Conservation (phyloP, 306 rosid species). For the Vicia villosa region DNA sequence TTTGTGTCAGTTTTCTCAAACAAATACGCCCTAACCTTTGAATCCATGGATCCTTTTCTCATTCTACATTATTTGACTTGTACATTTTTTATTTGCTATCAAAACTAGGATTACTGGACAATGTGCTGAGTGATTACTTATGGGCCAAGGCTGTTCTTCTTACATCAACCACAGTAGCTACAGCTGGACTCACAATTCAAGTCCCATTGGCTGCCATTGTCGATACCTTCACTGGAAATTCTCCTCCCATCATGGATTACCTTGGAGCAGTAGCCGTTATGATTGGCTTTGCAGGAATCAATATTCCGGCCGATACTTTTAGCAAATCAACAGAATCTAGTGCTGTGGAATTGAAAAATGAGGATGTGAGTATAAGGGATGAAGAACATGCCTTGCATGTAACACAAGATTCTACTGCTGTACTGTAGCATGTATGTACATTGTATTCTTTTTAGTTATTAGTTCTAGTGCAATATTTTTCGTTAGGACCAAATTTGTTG, state of each 20-base stretch:
- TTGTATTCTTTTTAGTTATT: constrained; percentile 3
- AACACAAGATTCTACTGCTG: constrained; percentile 35
- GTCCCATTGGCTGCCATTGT: constrained; percentile 93
- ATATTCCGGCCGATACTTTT: constrained; percentile 64
- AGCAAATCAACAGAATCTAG: constrained; percentile 45
- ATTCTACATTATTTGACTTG: not conserved
- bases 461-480: constrained; percentile 6
- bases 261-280: constrained; percentile 82
- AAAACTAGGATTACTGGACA: constrained; percentile 78
- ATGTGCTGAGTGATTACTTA: constrained; percentile 90
- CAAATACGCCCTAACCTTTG: not conserved
- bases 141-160: constrained; percentile 99
- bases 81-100: constrained; percentile 24
- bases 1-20: not conserved
- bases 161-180: constrained; percentile 92
- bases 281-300: constrained; percentile 87
- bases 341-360: constrained; percentile 52
- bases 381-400: constrained; percentile 36
- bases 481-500: constrained; percentile 24
- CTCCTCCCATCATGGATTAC: constrained; percentile 76
- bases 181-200: constrained; percentile 95
- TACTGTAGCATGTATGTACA: constrained; percentile 40
- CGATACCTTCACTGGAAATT: constrained; percentile 72
- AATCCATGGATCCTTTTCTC: not conserved
- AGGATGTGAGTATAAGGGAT: constrained; percentile 24